Base-by-base conservation (phyloP, 371 early-diverging fungal species). In the Mortierella sp. region DNA sequence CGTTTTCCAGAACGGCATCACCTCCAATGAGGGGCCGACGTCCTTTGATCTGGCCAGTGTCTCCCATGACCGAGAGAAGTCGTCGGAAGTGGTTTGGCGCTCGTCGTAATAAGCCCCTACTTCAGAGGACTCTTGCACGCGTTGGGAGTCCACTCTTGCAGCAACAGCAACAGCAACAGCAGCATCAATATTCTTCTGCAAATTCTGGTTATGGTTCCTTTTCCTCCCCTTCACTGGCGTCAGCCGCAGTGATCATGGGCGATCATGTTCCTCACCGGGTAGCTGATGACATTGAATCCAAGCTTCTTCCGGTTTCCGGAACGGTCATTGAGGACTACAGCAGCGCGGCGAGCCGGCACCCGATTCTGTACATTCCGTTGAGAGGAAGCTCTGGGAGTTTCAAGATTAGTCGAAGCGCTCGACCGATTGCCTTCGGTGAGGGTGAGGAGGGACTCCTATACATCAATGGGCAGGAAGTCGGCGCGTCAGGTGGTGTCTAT, bases 301-400 rank as follows among this genome's bases (percentile, higher is more conserved):
- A 32, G 39, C 34, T 21, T 49, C 31, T 21, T 49, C 31, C 15
- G 15, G 21, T 14, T n/a, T 31, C 30, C 47, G 31, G 37, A 5
- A 27, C 60, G 6, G 30, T 8, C 4, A 12, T 30, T 23, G 56
- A 54, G 6, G 62, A 42, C 8, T 68, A 59, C 43, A 58, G 64
- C 26, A 64, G 68, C n/a, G n/a, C n/a, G n/a, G n/a, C n/a, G 12
- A 32, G 60, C 21, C 64, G 56, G 24, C 69, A 68, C 50, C 69
- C 69, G 6, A 75, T 75, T 24, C 56, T 75, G 17, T 68, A 75
- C 60, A 75, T 64, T 31, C 75, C 69, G n/a, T 48, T 75, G 31
- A 59, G 75, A 14, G 75, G 75, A 21, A 75, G 75, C 31, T 50
- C 64, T 31, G 69, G 75, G 1, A 67, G 68, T 14, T 73, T 73